A percentile compares a stretch with the other conserved stretches of the same genome.
Conservation (phyloP, 2,329 filamentous ascomycete species). For the Sporothrix mexicana region DNA sequence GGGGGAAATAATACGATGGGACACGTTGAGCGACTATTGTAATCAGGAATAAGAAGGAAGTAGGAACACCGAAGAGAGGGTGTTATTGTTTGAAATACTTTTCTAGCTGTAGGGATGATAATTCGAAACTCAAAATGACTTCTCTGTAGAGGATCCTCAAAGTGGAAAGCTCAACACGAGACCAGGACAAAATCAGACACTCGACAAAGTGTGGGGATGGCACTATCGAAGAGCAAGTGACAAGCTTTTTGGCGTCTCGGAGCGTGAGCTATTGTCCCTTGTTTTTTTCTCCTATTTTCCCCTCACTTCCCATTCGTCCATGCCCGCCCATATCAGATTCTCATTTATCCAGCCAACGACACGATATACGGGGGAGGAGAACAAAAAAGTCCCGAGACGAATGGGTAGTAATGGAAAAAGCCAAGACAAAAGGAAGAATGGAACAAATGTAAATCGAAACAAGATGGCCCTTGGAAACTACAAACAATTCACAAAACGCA, state of each 20-base stretch:
- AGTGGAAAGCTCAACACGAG: background rate
- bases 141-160: no score
- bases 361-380: background rate
- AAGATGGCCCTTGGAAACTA: background rate
- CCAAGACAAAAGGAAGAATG: background rate
- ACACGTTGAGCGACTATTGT: background rate
- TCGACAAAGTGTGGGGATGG: background rate
- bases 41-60: background rate
- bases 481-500: background rate
- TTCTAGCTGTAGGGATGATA: background rate
- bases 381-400: background rate
- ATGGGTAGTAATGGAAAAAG: slow-evolving; percentile 6
- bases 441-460: background rate
- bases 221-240: slow-evolving; percentile 18
- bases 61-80: background rate
- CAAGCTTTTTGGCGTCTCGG: slow-evolving; percentile 23
- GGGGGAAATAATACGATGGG: background rate
- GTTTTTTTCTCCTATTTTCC: slow-evolving; percentile 21
- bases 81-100: background rate
- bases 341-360: slow-evolving; percentile 9
- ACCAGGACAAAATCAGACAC: background rate
- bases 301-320: background rate
- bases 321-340: background rate
- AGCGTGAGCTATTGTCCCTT: background rate
- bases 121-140: no score